Base-by-base conservation (phyloP, 768 basidiomycete genomes). In the Pisolithus microcarpus region DNA sequence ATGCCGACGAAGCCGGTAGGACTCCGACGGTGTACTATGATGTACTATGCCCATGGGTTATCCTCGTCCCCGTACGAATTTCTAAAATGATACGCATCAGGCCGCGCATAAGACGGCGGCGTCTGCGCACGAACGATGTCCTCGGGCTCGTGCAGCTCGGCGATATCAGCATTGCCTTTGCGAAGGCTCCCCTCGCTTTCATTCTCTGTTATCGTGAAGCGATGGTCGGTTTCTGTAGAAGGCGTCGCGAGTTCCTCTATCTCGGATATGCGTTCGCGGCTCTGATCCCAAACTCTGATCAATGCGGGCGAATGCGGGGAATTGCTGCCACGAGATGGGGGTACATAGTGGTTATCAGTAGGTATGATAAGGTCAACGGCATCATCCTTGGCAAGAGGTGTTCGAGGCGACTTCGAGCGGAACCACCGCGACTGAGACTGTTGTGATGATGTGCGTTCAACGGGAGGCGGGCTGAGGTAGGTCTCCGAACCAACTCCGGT, bases 341-440 rank as follows among this genome's bases (percentile, higher is more conserved):
- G 61, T 11, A 58, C 56, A 4, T 50, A 54, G 16, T 60, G 30
- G 15, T 42, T 38, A 7, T 66, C 58, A 13, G 46, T 55, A 5
- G 64, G 19, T 0, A 94, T 81, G 5, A 97, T 78, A 16, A 99
- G 73, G 61, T 99, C 95, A 1, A 97, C 84, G 1, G 94, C 93
- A 56, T 97, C 87, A 2, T 80, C 75, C 13, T 56, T n/a, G 1
- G 51, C 51, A 5, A 66, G 59, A 7, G 66, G 67, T 1, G 51
- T 19, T 28, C 36, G 65, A 13, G 47, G 21, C 3, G 48, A 19
- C 5, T 52, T 53, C 9, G 45, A 2, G 7, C 46, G 28, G 6
- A 55, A 11, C 44, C 58, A 18, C 34, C 34, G 34, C 55, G 53
- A 26, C 5, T 54, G 64, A n/a, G 43, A 46, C 30, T 49, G 52